phyloP scores from a whole-genome alignment of 176 grass and related monocot species.

The Ampelocalamus luodianensis region DNA sequence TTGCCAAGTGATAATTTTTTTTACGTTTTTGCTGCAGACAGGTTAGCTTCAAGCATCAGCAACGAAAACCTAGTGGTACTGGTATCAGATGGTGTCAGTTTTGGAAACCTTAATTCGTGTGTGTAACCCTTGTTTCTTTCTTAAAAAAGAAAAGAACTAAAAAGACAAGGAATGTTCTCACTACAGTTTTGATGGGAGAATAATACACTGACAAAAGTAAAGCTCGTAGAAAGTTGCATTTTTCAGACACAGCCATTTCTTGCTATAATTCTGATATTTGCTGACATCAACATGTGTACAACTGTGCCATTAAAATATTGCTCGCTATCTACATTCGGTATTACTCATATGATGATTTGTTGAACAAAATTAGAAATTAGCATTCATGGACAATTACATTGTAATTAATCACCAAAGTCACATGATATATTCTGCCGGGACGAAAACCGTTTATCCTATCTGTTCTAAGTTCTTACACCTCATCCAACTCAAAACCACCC shows the following conservation, averaged over 20 bases:
- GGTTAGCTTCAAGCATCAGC: slow-evolving; percentile 13
- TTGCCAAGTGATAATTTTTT: background rate
- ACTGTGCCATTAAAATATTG: background rate
- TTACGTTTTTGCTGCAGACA: background rate
- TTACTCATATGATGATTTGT: slow-evolving; percentile 1
- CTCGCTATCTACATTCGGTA: background rate
- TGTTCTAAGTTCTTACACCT: background rate
- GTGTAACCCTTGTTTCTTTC: background rate
- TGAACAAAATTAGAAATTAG: background rate
- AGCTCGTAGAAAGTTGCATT: background rate
- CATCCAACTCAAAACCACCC: background rate
- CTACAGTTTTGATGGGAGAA: background rate
- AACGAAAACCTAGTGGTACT: slow-evolving; percentile 19
- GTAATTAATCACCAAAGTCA: background rate
- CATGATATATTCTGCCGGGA: background rate
- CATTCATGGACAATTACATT: background rate
- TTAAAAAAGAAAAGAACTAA: background rate
- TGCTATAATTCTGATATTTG: background rate
- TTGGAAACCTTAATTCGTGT: background rate
- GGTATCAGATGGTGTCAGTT: background rate
- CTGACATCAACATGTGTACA: slow-evolving; percentile 3
- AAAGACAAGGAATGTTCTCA: slow-evolving; percentile 9
- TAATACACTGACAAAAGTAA: background rate
- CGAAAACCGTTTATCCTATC: background rate
- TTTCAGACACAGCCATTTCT: background rate